phyloP scores from a whole-genome alignment of 768 basidiomycete species.

The Obba rivulosa region DNA sequence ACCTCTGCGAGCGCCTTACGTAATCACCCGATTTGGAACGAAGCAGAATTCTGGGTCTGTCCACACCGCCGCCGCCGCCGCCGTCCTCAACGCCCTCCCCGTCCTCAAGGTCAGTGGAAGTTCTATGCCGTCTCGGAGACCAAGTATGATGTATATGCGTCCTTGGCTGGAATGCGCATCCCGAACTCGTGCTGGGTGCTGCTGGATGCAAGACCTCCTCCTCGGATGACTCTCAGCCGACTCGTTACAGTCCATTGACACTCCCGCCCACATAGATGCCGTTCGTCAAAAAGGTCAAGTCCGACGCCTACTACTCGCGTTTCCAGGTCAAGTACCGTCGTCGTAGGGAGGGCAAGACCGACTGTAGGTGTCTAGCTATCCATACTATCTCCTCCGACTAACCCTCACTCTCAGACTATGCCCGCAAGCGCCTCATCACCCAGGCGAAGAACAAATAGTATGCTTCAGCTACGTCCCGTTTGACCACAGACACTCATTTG shows the following conservation, averaged over 20 bases:
- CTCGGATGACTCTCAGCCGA: no score
- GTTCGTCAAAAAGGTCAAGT: constrained; percentile 97
- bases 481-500: neutral
- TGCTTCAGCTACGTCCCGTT: constrained; percentile 19
- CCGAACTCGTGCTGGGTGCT: neutral
- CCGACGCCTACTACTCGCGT: constrained; percentile 94
- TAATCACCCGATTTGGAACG: neutral
- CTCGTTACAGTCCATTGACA: no score
- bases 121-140: neutral
- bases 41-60: neutral
- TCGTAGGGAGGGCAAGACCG: constrained; percentile 97
- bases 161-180: neutral
- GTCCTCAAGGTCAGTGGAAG: constrained; percentile 36
- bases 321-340: constrained; percentile 99
- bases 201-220: no score
- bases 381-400: neutral
- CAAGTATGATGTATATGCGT: neutral
- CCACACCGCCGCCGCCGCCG: constrained; percentile 13
- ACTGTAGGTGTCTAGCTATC: constrained; percentile 47
- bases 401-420: constrained; percentile 66
- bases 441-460: constrained; percentile 99
- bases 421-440: constrained; percentile 92
- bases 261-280: constrained; percentile 55
- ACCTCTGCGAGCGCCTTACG: neutral
- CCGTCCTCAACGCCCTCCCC: constrained; percentile 27